Base-by-base conservation (phyloP, 2,329 filamentous ascomycete genomes). In the Neofusicoccum parvum region DNA sequence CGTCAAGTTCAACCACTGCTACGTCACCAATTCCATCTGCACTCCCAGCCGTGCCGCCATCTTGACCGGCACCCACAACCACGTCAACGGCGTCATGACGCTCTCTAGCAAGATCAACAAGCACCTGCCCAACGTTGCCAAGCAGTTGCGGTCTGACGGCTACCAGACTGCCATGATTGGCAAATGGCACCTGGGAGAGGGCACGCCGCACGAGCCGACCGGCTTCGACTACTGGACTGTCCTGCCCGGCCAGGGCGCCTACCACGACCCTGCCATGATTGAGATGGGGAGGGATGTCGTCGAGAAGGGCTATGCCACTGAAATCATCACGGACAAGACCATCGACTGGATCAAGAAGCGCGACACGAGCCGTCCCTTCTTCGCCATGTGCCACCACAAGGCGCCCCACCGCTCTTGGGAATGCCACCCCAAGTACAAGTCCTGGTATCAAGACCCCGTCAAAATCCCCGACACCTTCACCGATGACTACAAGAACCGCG, bases 331-430 rank as follows among this genome's bases (percentile, higher is more conserved):
- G 0, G 79, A 85, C 65, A 85, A 83, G 71, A 79, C 75, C 27
- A 67, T 85, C 5, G 69, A 79, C 34, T 84, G 76, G 69, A 78
- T 84, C 17, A 70, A 74, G 39, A 53, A 71, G 20, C 73, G 75
- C 7, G 74, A 75, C 46, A 67, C 66, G 5, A 48, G 64, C 1
- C 75, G 75, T 65, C 83, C 83, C 0, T 86, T 86, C 72, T 86
- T 85, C 69, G 69, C 84, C 49, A 86, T 86, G 83, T 85, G 82
- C 69, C 84, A 86, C 67, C 83, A 86, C 70, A 86, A 86, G 68
- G 84, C 84, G 0, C 83, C 84, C 0, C 84, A 86, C 67, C 76
- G 83, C 3, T 79, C 76, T 14, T 86, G 84, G 83, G 83, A 86
- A 68, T 84, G 75, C 62, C 75, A 85, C 65, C 69, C 76, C 5